Percentiles rank a stretch among this genome's conserved stretches.
phyloP scores from a whole-genome alignment of 345 rosid species.

The Linum usitatissimum region DNA sequence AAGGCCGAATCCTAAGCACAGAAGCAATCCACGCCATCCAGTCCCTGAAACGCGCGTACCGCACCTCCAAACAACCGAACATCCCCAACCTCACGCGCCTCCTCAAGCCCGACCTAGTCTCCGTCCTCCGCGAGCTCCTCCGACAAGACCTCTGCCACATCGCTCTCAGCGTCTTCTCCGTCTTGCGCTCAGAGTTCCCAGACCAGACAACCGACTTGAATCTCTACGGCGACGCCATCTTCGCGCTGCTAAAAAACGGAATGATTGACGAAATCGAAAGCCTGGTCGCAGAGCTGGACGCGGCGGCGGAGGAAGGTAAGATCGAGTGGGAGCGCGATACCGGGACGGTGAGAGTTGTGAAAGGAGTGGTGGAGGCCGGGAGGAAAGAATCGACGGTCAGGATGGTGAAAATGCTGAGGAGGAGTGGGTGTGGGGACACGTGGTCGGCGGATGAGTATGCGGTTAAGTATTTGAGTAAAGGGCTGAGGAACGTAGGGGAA shows the following conservation, averaged over 20 bases:
- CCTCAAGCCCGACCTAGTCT: constrained; percentile 50
- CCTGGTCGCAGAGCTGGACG: constrained; percentile 41
- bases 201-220: constrained; percentile 28
- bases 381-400: constrained; percentile 63
- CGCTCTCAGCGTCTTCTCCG: constrained; percentile 64
- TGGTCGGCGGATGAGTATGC: constrained; percentile 53
- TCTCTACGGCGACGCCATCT: constrained; percentile 51
- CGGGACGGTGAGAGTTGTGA: constrained; percentile 41
- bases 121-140: constrained; percentile 69
- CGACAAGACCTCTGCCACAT: constrained; percentile 62
- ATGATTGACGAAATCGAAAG: constrained; percentile 42
- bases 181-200: constrained; percentile 50
- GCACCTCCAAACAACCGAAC: constrained; percentile 15
- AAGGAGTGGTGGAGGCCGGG: constrained; percentile 44
- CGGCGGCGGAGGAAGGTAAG: constrained; percentile 9
- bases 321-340: constrained; percentile 35
- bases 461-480: constrained; percentile 46
- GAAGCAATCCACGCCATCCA: constrained; percentile 95
- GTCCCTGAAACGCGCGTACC: constrained; percentile 56
- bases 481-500: constrained; percentile 58
- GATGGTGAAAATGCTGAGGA: constrained; percentile 56
- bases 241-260: constrained; percentile 41
- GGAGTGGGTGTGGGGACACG: constrained; percentile 47
- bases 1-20: constrained; percentile 67
- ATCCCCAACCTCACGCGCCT: constrained; percentile 70